Evolutionary conservation across 192 early-diverging fungal species (phyloP).

Genomic region (Bifiguratus adelaidae): DNA sequence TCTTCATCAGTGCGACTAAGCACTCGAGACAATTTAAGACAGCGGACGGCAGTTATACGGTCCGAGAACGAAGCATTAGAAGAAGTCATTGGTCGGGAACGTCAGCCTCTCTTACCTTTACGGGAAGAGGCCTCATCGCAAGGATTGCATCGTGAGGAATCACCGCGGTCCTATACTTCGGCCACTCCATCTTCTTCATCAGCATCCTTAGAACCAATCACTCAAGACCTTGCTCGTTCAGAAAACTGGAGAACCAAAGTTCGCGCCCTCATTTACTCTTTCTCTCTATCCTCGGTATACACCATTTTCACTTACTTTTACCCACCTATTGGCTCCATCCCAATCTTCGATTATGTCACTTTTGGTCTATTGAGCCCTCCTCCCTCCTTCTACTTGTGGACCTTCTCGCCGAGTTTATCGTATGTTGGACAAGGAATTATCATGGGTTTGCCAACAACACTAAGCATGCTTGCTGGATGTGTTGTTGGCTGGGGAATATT

Average conservation of each 20-base stretch:
- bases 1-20: background rate
- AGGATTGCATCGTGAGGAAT: background rate
- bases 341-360: constrained; percentile 40
- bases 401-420: constrained; percentile 57
- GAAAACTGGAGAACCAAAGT: constrained; percentile 54
- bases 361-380: constrained; percentile 35
- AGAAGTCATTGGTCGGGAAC: background rate
- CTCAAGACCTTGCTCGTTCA: constrained; percentile 21
- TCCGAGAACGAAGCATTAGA: background rate
- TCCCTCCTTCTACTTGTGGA: constrained; percentile 64
- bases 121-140: no score
- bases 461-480: constrained; percentile 61
- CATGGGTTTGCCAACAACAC: constrained; percentile 69
- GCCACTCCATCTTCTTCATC: constrained; percentile 2
- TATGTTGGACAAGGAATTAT: constrained; percentile 74
- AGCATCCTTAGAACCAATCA: background rate
- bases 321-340: constrained; percentile 40
- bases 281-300: constrained; percentile 50
- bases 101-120: background rate
- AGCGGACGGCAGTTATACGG: background rate
- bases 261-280: constrained; percentile 36
- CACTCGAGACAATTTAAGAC: constrained; percentile 1
- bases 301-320: constrained; percentile 52
- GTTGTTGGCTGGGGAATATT: constrained; percentile 66
- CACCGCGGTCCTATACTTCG: background rate